Conservation (phyloP, 352 stramenopile species). For the Phytophthora foliorum region DNA sequence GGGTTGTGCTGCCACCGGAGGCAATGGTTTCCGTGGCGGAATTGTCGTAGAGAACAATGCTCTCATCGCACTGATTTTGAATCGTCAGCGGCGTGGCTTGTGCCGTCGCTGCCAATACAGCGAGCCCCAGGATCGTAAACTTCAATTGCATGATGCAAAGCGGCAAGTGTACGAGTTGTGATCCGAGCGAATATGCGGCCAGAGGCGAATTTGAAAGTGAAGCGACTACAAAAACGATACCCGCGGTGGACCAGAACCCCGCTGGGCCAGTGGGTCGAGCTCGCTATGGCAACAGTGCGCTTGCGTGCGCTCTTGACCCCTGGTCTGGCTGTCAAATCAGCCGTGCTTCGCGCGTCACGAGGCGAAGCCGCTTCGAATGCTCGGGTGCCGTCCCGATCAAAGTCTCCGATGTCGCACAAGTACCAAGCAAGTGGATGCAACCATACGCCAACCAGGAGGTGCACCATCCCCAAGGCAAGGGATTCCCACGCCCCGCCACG, state of each 20-base stretch:
- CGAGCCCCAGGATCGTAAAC: constrained; percentile 10
- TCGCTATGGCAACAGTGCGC: constrained; percentile 13
- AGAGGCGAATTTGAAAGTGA: constrained; percentile 31
- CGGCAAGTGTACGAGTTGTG: constrained; percentile 4
- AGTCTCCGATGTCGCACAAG: constrained; percentile 12
- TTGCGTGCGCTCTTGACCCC: constrained; percentile 29
- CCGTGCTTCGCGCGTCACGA: constrained; percentile 16
- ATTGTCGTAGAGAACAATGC: constrained; percentile 68
- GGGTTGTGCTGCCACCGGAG: constrained; percentile 40
- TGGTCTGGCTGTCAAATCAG: constrained; percentile 11
- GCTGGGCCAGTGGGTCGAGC: neutral
- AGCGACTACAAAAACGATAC: constrained; percentile 2
- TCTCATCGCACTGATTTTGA: constrained; percentile 54
- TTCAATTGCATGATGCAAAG: constrained; percentile 17
- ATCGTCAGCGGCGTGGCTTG: constrained; percentile 47
- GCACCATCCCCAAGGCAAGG: constrained; percentile 11
- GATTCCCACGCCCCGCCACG: constrained; percentile 13
- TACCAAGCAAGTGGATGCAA: neutral
- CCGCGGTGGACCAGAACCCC: neutral
- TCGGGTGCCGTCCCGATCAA: constrained; percentile 16
- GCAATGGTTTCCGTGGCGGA: constrained; percentile 49
- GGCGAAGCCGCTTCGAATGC: constrained; percentile 25
- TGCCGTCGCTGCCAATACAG: constrained; percentile 23
- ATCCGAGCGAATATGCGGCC: constrained; percentile 1
- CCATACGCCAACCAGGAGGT: neutral